Conservation (phyloP, 1,284 basidiomycete genomes). For the Tylopilus orsonianus region DNA sequence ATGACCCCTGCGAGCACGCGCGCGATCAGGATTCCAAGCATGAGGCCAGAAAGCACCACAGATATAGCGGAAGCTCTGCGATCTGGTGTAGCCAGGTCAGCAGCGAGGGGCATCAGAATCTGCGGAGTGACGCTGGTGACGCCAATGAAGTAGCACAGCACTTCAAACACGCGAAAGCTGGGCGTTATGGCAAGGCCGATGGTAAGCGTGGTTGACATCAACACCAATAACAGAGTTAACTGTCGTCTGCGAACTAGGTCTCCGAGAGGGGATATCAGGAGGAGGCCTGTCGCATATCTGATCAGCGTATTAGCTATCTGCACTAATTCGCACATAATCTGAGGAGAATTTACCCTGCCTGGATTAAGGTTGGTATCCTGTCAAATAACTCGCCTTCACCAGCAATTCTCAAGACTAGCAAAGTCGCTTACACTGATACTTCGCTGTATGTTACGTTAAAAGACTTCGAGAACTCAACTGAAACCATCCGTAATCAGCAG, state of each 20-base stretch:
- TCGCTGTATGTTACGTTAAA: slow-evolving; percentile 58
- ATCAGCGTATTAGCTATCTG: background rate
- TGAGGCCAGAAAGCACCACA: slow-evolving; percentile 65
- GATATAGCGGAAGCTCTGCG: slow-evolving; percentile 63
- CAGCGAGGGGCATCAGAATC: slow-evolving; percentile 64
- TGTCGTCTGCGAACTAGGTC: slow-evolving; percentile 65
- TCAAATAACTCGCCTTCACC: background rate
- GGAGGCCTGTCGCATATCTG: slow-evolving; percentile 58
- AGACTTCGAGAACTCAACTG: slow-evolving; percentile 54
- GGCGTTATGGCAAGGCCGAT: slow-evolving; percentile 57
- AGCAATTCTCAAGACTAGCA: background rate
- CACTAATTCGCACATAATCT: background rate
- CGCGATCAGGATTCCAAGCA: slow-evolving; percentile 71
- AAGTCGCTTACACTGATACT: slow-evolving; percentile 50
- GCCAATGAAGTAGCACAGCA: slow-evolving; percentile 57
- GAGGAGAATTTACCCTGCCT: slow-evolving; percentile 43
- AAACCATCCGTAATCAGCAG: slow-evolving; percentile 7
- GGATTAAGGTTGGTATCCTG: slow-evolving; percentile 50
- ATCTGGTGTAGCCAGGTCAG: slow-evolving; percentile 62
- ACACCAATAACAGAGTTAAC: slow-evolving; percentile 49
- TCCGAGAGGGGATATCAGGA: slow-evolving; percentile 64
- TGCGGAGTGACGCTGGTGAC: slow-evolving; percentile 56
- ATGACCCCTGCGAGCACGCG: slow-evolving; percentile 69
- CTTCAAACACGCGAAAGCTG: slow-evolving; percentile 51
- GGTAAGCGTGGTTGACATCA: slow-evolving; percentile 47